phyloP scores from a whole-genome alignment of 495 filamentous ascomycete genomes.

The Trichoderma virens region DNA sequence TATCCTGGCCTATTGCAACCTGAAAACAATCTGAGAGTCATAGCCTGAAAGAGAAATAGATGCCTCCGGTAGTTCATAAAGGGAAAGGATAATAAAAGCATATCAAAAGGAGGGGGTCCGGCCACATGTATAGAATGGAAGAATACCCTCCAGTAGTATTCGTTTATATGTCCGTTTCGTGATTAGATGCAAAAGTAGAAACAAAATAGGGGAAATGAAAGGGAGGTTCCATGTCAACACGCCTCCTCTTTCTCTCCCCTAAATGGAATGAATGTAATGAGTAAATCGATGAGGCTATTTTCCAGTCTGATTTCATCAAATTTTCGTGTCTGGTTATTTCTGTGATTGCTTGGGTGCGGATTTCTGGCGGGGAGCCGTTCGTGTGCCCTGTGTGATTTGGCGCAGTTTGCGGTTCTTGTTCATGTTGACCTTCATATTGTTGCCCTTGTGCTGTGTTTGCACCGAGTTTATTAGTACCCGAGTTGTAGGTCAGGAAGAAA shows the following conservation, averaged over 20 bases:
- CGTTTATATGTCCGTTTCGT: background rate
- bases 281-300: no score
- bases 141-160: background rate
- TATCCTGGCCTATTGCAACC: no score
- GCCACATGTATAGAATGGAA: background rate
- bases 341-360: no score
- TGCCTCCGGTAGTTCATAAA: background rate
- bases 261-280: no score
- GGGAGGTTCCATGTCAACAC: background rate
- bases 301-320: no score
- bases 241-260: no score
- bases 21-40: background rate
- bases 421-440: conserved; percentile 4
- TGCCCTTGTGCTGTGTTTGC: background rate
- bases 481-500: background rate
- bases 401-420: conserved; percentile 2
- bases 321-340: no score
- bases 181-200: background rate
- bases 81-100: background rate
- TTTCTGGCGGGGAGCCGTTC: no score
- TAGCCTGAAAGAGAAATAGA: background rate
- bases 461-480: background rate
- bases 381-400: background rate
- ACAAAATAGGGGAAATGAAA: background rate
- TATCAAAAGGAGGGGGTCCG: background rate